A percentile compares a stretch with the other conserved stretches of the same genome.
phyloP scores from a whole-genome alignment of 176 grass and related monocot species.

The Triticum aestivum region IWGSC_CS_RefSeq_v2.1 NC_057800.1:552585253-552585752 shows the following conservation, averaged over 20 bases:
- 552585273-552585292: constrained; percentile 92
- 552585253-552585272: constrained; percentile 93
- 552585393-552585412: neutral
- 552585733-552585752: constrained; percentile 12
- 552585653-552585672: neutral
- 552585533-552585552: neutral
- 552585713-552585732: neutral
- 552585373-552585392: neutral
- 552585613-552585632: neutral
- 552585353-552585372: neutral
- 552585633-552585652: neutral
- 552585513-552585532: constrained; percentile 12
- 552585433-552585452: constrained; percentile 9
- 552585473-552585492: neutral
- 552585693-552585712: neutral
- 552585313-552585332: neutral
- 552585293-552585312: constrained; percentile 64
- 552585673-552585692: neutral
- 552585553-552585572: neutral
- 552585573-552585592: neutral
- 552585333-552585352: neutral
- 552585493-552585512: neutral
- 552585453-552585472: neutral
- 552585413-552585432: neutral
- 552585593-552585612: constrained; percentile 6